Conservation (phyloP, 2,329 filamentous ascomycete genomes). For the Aspergillus piperis region DNA sequence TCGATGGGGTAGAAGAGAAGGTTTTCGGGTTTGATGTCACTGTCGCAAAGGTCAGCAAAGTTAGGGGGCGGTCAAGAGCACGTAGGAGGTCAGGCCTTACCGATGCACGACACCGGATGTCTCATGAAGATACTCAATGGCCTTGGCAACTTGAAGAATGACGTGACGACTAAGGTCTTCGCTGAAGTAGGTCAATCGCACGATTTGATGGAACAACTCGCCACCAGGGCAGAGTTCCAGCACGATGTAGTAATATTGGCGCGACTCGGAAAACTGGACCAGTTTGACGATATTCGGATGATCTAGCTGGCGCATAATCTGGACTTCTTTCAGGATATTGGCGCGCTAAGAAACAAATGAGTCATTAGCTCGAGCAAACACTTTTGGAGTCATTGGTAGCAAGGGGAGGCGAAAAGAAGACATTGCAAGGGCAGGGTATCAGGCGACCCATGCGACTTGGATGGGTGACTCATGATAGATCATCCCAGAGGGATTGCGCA, state of each 20-base stretch:
- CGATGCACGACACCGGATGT: conserved; percentile 94
- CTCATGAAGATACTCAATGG: conserved; percentile 90
- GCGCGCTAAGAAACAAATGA: conserved; percentile 66
- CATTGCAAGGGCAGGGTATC: conserved; percentile 15
- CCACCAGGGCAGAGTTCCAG: conserved; percentile 93
- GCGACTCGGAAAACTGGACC: conserved; percentile 88
- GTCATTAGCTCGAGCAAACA: conserved; percentile 14
- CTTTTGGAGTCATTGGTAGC: neutral
- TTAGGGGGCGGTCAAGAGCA: neutral
- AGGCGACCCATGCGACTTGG: neutral
- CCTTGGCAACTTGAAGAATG: conserved; percentile 91
- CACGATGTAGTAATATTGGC: conserved; percentile 96
- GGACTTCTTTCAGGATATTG: conserved; percentile 97
- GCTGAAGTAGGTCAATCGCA: conserved; percentile 96
- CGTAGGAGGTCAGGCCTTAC: conserved; percentile 55
- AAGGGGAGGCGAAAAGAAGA: neutral
- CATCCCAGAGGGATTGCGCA: conserved; percentile 58
- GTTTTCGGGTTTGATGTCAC: conserved; percentile 90
- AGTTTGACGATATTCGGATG: conserved; percentile 96
- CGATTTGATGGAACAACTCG: conserved; percentile 97
- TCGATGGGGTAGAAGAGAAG: conserved; percentile 87
- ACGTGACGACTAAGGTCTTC: conserved; percentile 93
- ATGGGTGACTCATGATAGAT: neutral
- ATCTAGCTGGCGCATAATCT: conserved; percentile 96
- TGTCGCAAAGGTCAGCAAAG: conserved; percentile 13